Conservation (phyloP, 371 early-diverging fungal species). For the Mortierella sp. region DNA sequence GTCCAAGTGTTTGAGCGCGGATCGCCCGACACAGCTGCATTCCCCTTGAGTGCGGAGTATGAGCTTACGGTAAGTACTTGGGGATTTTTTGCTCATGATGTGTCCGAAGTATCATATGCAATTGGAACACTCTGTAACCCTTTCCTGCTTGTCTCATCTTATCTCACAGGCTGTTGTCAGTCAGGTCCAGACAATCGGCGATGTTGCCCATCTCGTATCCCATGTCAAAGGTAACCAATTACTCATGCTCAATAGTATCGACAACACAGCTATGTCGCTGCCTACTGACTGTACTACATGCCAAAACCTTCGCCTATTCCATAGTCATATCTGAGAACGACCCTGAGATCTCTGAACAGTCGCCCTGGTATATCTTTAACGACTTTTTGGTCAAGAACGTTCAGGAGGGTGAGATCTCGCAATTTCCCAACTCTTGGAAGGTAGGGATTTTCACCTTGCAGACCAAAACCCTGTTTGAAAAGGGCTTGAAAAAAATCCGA, state of each 20-base stretch:
- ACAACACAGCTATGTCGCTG: too few species aligned
- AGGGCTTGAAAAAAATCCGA: slow-evolving; percentile 14
- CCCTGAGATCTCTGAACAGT: slow-evolving; percentile 52
- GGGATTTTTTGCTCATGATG: too few species aligned
- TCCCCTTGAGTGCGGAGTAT: slow-evolving; percentile 64
- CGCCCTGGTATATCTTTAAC: slow-evolving; percentile 92
- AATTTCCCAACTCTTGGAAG: slow-evolving; percentile 85
- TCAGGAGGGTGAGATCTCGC: slow-evolving; percentile 74
- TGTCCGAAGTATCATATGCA: not conserved
- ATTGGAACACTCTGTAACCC: too few species aligned
- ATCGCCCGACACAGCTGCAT: slow-evolving; percentile 19
- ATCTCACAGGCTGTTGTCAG: slow-evolving; percentile 70
- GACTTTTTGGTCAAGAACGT: slow-evolving; percentile 92
- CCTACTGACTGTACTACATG: not conserved
- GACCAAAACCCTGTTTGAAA: not conserved
- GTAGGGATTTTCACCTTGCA: slow-evolving; percentile 41
- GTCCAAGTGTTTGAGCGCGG: slow-evolving; percentile 45
- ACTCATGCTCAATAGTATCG: not conserved
- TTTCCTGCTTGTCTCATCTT: not conserved
- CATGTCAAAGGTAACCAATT: slow-evolving; percentile 71
- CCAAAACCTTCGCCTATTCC: not conserved
- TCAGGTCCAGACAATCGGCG: slow-evolving; percentile 73
- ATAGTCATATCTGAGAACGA: slow-evolving; percentile 56
- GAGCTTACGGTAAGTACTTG: slow-evolving; percentile 64
- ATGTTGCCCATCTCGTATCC: slow-evolving; percentile 81